These are phyloP conservation scores for Entophlyctis helioformis DNA, from an alignment of 192 early-diverging fungal species.

Conservation along the genomic window DNA sequence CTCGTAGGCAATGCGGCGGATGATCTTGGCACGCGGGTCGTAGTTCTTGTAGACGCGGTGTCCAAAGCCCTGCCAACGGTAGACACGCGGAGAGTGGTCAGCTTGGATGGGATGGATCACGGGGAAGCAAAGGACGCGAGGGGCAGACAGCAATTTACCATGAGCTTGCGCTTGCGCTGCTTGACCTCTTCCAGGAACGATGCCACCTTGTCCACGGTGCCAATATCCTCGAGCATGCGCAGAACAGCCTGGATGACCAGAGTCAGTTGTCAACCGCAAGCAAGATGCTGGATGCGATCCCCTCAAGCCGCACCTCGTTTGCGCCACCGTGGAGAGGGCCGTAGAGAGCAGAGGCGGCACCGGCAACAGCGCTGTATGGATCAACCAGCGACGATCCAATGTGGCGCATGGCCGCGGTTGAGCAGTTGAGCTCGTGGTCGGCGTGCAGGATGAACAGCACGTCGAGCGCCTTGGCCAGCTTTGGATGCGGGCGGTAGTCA, in stretches of 20 bases:
- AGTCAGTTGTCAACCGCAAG: not conserved
- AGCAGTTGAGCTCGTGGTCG: conserved; percentile 41
- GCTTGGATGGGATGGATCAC: too few species aligned
- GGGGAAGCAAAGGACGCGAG: too few species aligned
- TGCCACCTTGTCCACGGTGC: conserved; percentile 39
- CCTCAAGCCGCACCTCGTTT: conserved; percentile 30
- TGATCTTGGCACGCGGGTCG: conserved; percentile 55
- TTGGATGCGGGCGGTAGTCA: conserved; percentile 46
- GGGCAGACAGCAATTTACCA: conserved; percentile 18
- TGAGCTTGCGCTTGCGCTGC: conserved; percentile 35
- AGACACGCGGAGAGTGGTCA: not conserved
- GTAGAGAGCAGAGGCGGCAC: conserved; percentile 51
- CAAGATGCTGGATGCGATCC: too few species aligned
- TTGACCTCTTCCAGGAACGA: conserved; percentile 50
- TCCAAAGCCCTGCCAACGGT: conserved; percentile 17
- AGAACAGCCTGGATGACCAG: conserved; percentile 30
- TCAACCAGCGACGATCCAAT: conserved; percentile 48
- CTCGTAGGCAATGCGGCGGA: conserved; percentile 45
- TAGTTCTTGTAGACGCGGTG: conserved; percentile 53
- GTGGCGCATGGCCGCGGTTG: conserved; percentile 54
- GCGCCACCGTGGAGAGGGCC: conserved; percentile 57
- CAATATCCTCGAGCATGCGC: conserved; percentile 52
- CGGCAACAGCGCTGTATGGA: conserved; percentile 45
- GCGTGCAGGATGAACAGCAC: conserved; percentile 61
- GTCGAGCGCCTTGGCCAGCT: conserved; percentile 48